Evolutionary conservation across 768 basidiomycete species (phyloP), one percentile per base, ranked within the genome.

Genomic region (Suillus clintonianus): DNA sequence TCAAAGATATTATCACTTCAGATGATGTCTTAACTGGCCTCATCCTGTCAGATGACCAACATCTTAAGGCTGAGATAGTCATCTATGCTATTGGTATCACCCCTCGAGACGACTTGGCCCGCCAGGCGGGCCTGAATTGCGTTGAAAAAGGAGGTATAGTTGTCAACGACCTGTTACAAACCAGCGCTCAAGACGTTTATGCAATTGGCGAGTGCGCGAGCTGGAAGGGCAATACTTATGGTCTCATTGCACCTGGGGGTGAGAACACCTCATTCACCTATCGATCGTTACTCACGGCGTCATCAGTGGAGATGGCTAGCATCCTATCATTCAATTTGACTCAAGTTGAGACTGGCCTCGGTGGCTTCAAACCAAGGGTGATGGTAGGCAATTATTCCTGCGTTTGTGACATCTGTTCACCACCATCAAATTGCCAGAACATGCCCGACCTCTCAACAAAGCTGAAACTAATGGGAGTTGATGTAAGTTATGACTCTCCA

Each of bases 121-220:
- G 76, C 30, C 69, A 70, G 2, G 77, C 83, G 2, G 87, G 87
- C 4, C 83, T 92, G 64, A 68, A 78, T 56, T 83, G 82, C 59
- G 71, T 79, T 50, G 57, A 74, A 1, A 78, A 79, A 22, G 86
- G 87, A 7, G 90, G 90, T 0, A 80, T 92, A 65, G 69, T 81
- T 5, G 86, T 91, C 9, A 79, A 83, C 36, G 86, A 89, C 62
- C 74, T 77, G 59, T 74, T 91, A 54, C 72, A 78, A 68, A 91
- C 89, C 1, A 86, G 82, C 11, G 83, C 80, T 1, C 69, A 81
- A 45, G 84, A 86, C 59, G 83, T 91, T 7, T 91, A 85, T 66
- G 90, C 90, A 7, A 87, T 92, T 55, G 91, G 91, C 5, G 91
- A 91, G 72, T 92, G 91, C 70, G 89, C 89, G 1, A 81, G 79